These are phyloP conservation scores for Leccinum olivaceopallidum DNA, from an alignment of 768 basidiomycete species.

Conservation along the genomic window DNA sequence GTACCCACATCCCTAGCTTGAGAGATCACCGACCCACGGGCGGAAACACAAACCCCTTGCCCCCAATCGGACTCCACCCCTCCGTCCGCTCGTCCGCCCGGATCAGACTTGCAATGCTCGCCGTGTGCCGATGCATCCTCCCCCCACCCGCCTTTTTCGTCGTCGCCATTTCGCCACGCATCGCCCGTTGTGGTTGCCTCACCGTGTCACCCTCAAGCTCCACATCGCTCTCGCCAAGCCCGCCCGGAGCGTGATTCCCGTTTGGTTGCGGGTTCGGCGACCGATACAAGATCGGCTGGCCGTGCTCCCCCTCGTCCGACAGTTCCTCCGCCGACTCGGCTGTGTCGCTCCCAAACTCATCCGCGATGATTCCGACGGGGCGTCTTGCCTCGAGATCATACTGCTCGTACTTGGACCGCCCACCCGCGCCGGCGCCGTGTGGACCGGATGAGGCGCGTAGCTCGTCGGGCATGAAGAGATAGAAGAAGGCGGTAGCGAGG, in stretches of 20 bases:
- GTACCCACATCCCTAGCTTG: background rate
- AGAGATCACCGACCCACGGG: conserved; percentile 31
- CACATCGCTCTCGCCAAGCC: background rate
- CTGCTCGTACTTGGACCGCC: conserved; percentile 63
- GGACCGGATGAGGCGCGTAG: conserved; percentile 52
- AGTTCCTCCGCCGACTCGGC: conserved; percentile 51
- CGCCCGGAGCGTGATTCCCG: background rate
- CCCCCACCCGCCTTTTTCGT: conserved; percentile 16
- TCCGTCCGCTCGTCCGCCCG: conserved; percentile 74
- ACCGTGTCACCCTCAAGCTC: conserved; percentile 1
- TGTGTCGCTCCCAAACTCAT: conserved; percentile 35
- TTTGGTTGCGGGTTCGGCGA: conserved; percentile 50
- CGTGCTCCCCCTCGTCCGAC: conserved; percentile 62
- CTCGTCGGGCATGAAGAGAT: conserved; percentile 81
- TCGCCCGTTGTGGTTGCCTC: conserved; percentile 6
- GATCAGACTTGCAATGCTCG: conserved; percentile 81
- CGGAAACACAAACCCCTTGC: conserved; percentile 52
- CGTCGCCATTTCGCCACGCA: conserved; percentile 4
- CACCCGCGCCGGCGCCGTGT: conserved; percentile 39
- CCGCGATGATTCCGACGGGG: conserved; percentile 27
- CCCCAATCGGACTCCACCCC: conserved; percentile 76
- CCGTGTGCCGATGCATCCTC: conserved; percentile 72
- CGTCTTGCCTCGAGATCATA: conserved; percentile 68
- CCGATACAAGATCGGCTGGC: conserved; percentile 64
- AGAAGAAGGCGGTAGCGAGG: conserved; percentile 85